Percentiles rank a stretch among this genome's conserved stretches.
phyloP scores from a whole-genome alignment of 345 rosid genomes.

The Moricandia arvensis region DNA sequence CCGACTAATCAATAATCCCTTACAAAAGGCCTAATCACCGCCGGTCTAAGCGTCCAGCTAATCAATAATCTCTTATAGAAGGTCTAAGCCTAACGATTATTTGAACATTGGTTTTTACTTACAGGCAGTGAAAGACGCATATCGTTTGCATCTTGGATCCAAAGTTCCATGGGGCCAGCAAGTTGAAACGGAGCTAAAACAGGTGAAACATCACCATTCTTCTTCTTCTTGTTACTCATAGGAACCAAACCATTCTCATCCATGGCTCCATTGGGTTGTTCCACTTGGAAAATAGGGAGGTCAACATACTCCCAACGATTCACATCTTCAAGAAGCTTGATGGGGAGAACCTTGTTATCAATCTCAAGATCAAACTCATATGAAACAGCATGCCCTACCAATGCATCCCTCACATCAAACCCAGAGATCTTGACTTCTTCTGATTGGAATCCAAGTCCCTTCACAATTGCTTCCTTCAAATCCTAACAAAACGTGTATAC shows the following conservation, averaged over 20 bases:
- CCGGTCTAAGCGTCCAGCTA: no score
- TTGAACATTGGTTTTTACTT: neutral
- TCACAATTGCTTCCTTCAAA: slow-evolving; percentile 84
- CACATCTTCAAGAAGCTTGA: slow-evolving; percentile 90
- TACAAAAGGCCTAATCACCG: no score
- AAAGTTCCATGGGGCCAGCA: slow-evolving; percentile 94
- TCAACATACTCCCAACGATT: slow-evolving; percentile 87
- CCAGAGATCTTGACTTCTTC: slow-evolving; percentile 76
- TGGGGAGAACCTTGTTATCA: slow-evolving; percentile 63
- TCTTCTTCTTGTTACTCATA: slow-evolving; percentile 17
- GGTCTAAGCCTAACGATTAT: no score
- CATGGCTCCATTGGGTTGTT: slow-evolving; percentile 36
- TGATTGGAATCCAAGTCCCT: slow-evolving; percentile 74
- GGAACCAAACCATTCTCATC: slow-evolving; percentile 50
- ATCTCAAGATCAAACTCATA: slow-evolving; percentile 79
- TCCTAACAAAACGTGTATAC: slow-evolving; percentile 46
- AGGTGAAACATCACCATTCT: slow-evolving; percentile 46
- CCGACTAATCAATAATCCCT: no score
- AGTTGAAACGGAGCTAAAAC: slow-evolving; percentile 90
- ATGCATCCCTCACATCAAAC: slow-evolving; percentile 76
- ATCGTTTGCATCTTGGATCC: slow-evolving; percentile 92
- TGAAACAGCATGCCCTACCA: slow-evolving; percentile 79
- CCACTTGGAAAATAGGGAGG: slow-evolving; percentile 69
- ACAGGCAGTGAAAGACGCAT: slow-evolving; percentile 86
- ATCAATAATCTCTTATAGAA: no score